Evolutionary conservation across 2,329 filamentous ascomycete species (phyloP).

Genomic region (Nemania sp.): DNA sequence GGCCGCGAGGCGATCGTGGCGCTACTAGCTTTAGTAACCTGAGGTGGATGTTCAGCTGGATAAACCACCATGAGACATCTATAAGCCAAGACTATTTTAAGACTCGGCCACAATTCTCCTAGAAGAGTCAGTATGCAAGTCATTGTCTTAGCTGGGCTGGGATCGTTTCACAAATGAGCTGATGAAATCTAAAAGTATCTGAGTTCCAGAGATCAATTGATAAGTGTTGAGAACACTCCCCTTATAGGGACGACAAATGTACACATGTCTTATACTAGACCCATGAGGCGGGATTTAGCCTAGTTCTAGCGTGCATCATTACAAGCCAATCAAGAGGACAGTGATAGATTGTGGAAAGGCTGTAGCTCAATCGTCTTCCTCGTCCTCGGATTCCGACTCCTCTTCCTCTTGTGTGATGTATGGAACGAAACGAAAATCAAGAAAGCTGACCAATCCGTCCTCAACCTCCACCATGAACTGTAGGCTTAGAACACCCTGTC

Average conservation of each 20-base stretch:
- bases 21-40: neutral
- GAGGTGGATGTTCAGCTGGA: slow-evolving; percentile 26
- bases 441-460: slow-evolving; percentile 74
- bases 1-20: slow-evolving; percentile 12
- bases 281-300: too few relatives aligned
- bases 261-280: neutral
- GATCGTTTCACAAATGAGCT: neutral
- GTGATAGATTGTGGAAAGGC: neutral
- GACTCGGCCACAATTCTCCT: neutral
- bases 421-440: slow-evolving; percentile 87
- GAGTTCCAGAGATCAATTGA: neutral
- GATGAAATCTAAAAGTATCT: neutral
- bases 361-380: slow-evolving; percentile 49
- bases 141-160: neutral
- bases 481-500: slow-evolving; percentile 89
- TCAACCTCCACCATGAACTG: slow-evolving; percentile 97
- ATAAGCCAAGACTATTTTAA: slow-evolving; percentile 1
- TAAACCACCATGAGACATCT: slow-evolving; percentile 1
- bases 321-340: neutral
- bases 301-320: neutral
- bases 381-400: slow-evolving; percentile 58
- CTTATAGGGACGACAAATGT: neutral
- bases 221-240: neutral
- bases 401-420: slow-evolving; percentile 73
- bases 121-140: neutral